Evolutionary conservation across 129 eudicot genomes (phyloP).

Genomic region (Sambucus nigra): DNA sequence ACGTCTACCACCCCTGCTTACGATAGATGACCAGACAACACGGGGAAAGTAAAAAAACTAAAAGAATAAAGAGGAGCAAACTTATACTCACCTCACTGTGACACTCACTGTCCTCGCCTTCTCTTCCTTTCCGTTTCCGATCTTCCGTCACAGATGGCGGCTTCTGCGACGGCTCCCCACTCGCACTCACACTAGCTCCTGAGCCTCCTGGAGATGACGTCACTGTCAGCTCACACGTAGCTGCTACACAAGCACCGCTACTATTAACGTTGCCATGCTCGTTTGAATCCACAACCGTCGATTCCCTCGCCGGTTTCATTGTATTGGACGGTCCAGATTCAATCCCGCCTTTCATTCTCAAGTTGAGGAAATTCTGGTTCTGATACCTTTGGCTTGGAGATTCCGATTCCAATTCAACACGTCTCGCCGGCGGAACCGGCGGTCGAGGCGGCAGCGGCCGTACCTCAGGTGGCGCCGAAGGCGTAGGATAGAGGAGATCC

Average conservation of each 20-base stretch:
- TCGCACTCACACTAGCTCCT: constrained; percentile 12
- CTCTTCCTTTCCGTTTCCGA: constrained; percentile 34
- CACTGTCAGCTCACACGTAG: constrained; percentile 16
- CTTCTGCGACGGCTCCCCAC: constrained; percentile 20
- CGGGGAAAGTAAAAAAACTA: not conserved
- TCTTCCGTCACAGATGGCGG: constrained; percentile 21
- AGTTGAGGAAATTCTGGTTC: constrained; percentile 39
- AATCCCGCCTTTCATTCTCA: constrained; percentile 19
- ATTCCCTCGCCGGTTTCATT: constrained; percentile 21
- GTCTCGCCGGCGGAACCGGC: constrained; percentile 30
- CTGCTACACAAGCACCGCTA: constrained; percentile 3
- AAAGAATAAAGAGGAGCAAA: not conserved
- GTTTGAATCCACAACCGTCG: constrained; percentile 54
- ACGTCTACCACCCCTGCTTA: not conserved
- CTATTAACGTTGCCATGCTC: constrained; percentile 11
- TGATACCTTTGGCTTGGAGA: constrained; percentile 6
- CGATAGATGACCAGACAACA: not conserved
- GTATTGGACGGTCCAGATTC: constrained; percentile 22
- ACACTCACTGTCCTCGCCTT: constrained; percentile 37
- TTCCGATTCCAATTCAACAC: constrained; percentile 14
- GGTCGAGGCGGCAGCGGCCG: constrained; percentile 28
- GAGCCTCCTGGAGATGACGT: constrained; percentile 24
- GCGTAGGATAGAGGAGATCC: constrained; percentile 22
- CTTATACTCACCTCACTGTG: constrained; percentile 49
- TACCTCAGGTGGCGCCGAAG: constrained; percentile 4